Conservation (phyloP, 345 rosid genomes). For the Sisymbrium altissimum region DNA sequence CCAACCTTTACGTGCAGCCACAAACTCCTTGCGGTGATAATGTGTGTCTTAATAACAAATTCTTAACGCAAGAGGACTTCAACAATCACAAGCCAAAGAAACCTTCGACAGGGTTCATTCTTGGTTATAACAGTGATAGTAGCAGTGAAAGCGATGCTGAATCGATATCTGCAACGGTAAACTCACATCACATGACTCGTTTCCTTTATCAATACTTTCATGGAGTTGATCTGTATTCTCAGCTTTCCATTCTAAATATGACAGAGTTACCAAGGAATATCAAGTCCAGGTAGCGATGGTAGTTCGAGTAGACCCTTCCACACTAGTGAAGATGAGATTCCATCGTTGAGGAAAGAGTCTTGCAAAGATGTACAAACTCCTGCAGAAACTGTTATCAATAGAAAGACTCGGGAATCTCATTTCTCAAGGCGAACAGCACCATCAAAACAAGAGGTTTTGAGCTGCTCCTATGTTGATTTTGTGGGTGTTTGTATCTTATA, state of each 20-base stretch:
- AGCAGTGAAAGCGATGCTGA: too few species aligned
- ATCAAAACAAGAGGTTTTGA: conserved; percentile 13
- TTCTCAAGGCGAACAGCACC: neutral
- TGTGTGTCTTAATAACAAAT: too few species aligned
- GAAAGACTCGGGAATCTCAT: neutral
- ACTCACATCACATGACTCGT: too few species aligned
- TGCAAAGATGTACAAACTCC: neutral
- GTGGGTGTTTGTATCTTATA: neutral
- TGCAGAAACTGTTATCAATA: neutral
- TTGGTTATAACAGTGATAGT: neutral
- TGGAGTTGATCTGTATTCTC: too few species aligned
- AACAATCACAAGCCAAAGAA: too few species aligned
- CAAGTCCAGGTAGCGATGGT: conserved; percentile 9
- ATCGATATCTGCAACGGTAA: too few species aligned
- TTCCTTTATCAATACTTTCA: too few species aligned
- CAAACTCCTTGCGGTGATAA: neutral
- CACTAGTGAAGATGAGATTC: neutral
- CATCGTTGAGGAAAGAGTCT: neutral
- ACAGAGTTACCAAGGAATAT: conserved; percentile 24
- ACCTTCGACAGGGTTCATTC: too few species aligned
- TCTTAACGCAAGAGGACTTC: neutral
- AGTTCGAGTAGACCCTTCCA: conserved; percentile 1
- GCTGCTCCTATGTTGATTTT: neutral
- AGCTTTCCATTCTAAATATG: neutral
- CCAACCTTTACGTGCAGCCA: too few species aligned